phyloP scores from a whole-genome alignment of 148 eudicot species.

The Hydrangea macrophylla region DNA sequence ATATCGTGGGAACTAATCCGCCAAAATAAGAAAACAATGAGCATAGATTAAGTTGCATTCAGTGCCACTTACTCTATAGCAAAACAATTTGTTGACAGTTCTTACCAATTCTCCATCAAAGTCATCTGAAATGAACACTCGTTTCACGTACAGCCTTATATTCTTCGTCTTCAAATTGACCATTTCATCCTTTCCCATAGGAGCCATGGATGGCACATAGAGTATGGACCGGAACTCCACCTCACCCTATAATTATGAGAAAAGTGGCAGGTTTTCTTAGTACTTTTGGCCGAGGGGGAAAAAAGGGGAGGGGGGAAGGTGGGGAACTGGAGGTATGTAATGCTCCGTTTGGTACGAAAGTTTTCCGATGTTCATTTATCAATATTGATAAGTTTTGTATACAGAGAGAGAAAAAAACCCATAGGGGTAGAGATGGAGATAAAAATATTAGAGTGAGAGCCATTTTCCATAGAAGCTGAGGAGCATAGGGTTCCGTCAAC shows the following conservation, averaged over 20 bases:
- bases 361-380: no score
- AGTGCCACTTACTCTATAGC: neutral
- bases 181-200: constrained; percentile 76
- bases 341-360: no score
- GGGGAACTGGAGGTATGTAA: no score
- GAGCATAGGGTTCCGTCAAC: no score
- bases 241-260: constrained; percentile 63
- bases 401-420: no score
- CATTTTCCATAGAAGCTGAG: no score
- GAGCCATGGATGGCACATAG: constrained; percentile 74
- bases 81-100: neutral
- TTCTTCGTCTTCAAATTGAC: constrained; percentile 83
- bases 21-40: constrained; percentile 6
- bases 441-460: no score
- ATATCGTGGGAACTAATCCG: constrained; percentile 79
- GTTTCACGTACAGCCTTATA: constrained; percentile 86
- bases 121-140: constrained; percentile 98
- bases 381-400: no score
- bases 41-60: neutral
- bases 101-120: constrained; percentile 97
- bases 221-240: constrained; percentile 92
- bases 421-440: no score
- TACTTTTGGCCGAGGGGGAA: no score
- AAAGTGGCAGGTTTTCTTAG: no score
- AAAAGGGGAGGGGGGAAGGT: no score